phyloP scores from a whole-genome alignment of 2,329 filamentous ascomycete genomes.

The Massarina eburnea region DNA sequence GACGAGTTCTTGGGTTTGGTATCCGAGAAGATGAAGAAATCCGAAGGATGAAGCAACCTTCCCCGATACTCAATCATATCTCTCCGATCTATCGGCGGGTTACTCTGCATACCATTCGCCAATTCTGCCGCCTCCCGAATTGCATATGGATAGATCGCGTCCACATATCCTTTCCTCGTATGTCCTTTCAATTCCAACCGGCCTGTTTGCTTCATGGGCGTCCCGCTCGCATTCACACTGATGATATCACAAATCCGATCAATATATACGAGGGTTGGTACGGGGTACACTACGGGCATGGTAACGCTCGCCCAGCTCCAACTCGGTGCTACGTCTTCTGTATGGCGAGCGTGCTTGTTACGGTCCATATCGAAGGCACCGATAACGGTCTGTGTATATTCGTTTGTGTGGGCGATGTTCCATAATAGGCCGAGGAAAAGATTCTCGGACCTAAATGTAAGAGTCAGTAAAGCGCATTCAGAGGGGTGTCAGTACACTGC shows the following conservation, averaged over 20 bases:
- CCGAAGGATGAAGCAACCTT: conserved; percentile 11
- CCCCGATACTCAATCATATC: conserved; percentile 12
- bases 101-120: conserved; percentile 10
- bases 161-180: conserved; percentile 17
- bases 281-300: conserved; percentile 17
- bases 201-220: conserved; percentile 9
- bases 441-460: no score
- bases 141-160: conserved; percentile 20
- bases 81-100: neutral
- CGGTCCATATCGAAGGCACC: conserved; percentile 14
- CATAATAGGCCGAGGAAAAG: conserved; percentile 18
- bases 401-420: conserved; percentile 13
- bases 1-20: conserved; percentile 3
- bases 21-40: conserved; percentile 20
- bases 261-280: conserved; percentile 9
- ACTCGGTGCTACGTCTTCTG: conserved; percentile 14
- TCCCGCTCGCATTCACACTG: conserved; percentile 7
- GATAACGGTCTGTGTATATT: conserved; percentile 7
- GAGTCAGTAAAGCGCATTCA: no score
- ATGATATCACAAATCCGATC: conserved; percentile 18
- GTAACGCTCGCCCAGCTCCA: conserved; percentile 27
- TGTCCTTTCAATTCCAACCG: conserved; percentile 14
- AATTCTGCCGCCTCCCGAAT: conserved; percentile 13
- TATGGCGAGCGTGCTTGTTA: conserved; percentile 15
- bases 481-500: no score